These are phyloP conservation scores for Lasiodiplodia sp. DNA, from an alignment of 2,329 filamentous ascomycete genomes.

Conservation along the genomic window DNA sequence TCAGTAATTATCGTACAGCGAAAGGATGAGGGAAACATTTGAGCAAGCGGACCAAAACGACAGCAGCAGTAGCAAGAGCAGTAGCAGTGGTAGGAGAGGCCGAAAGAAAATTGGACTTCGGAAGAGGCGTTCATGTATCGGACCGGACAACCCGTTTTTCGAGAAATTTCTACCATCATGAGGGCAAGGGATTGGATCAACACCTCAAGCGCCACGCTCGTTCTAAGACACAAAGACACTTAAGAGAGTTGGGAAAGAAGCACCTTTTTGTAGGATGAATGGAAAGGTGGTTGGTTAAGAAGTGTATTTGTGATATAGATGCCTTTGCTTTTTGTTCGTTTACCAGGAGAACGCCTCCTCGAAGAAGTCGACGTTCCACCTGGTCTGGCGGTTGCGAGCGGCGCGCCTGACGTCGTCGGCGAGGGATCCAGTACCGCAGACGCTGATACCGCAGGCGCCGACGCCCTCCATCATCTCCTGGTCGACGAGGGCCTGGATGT, in stretches of 20 bases:
- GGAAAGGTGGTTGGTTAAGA: neutral
- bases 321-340: slow-evolving; percentile 1
- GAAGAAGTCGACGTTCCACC: slow-evolving; percentile 75
- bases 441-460: slow-evolving; percentile 87
- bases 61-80: neutral
- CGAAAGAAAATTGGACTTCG: neutral
- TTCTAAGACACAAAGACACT: slow-evolving; percentile 15
- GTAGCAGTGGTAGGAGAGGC: slow-evolving; percentile 1
- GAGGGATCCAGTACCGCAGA: slow-evolving; percentile 76
- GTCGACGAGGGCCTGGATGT: slow-evolving; percentile 78
- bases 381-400: slow-evolving; percentile 69
- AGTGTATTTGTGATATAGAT: neutral
- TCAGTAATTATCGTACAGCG: slow-evolving; percentile 19
- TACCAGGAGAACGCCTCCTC: slow-evolving; percentile 79
- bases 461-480: slow-evolving; percentile 83
- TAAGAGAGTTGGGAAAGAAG: slow-evolving; percentile 5
- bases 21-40: neutral
- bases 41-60: neutral
- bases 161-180: neutral
- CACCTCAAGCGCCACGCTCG: slow-evolving; percentile 25
- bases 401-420: slow-evolving; percentile 77
- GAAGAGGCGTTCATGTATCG: neutral
- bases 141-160: neutral
- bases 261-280: slow-evolving; percentile 6
- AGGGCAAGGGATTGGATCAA: neutral